A percentile compares a stretch with the other conserved stretches of the same genome.
Conservation (phyloP, 192 early-diverging fungal species). For the Podila verticillata region DNA sequence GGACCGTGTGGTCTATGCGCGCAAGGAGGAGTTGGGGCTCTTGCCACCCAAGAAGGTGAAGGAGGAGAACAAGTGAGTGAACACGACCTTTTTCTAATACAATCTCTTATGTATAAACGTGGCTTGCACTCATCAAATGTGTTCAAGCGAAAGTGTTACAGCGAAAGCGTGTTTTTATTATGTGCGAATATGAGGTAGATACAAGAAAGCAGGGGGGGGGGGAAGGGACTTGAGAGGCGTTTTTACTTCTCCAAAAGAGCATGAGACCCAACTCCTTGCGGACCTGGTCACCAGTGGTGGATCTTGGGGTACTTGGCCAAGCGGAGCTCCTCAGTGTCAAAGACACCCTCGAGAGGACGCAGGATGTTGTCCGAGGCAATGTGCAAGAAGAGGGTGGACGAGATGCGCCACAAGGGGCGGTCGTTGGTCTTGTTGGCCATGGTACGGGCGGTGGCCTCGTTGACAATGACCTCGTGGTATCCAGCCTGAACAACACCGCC, state of each 20-base stretch:
- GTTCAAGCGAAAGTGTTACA: no score
- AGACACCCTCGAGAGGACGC: conserved; percentile 60
- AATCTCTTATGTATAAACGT: no score
- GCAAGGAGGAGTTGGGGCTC: conserved; percentile 34
- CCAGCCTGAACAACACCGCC: conserved; percentile 72
- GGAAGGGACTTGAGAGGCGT: no score
- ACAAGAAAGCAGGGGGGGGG: no score
- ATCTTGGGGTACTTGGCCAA: conserved; percentile 73
- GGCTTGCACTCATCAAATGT: no score
- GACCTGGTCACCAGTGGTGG: conserved; percentile 70
- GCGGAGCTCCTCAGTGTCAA: conserved; percentile 47
- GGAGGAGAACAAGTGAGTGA: no score
- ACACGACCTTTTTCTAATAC: no score
- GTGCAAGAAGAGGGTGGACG: conserved; percentile 78
- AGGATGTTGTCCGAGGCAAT: conserved; percentile 72
- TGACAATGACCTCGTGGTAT: conserved; percentile 78
- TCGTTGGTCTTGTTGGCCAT: conserved; percentile 64
- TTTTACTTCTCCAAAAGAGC: conserved; percentile 57
- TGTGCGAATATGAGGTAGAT: no score
- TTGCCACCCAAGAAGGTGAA: conserved; percentile 3
- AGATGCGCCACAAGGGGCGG: conserved; percentile 76
- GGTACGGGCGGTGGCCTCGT: conserved; percentile 58
- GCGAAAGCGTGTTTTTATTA: no score
- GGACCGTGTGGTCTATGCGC: conserved; percentile 47
- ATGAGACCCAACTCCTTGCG: conserved; percentile 67